phyloP scores from a whole-genome alignment of 768 basidiomycete species.

The Termitomyces titanicus region DNA sequence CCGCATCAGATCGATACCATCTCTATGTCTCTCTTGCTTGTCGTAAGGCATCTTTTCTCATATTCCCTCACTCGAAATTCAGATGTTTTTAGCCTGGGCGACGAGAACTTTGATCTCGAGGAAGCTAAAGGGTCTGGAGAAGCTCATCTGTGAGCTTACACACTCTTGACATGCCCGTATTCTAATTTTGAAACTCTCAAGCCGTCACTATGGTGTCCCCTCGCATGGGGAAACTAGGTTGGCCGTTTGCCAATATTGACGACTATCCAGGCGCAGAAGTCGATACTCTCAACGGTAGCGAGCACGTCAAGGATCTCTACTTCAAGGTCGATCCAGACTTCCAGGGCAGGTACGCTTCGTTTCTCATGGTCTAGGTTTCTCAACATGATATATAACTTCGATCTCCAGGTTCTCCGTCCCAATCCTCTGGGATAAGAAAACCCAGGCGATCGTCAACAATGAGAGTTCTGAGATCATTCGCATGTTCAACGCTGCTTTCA shows the following conservation, averaged over 20 bases:
- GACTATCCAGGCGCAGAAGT: constrained; percentile 64
- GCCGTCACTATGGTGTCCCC: constrained; percentile 83
- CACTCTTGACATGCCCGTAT: background rate
- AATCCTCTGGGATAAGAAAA: constrained; percentile 88
- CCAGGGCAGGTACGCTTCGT: constrained; percentile 48
- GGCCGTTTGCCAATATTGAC: constrained; percentile 77
- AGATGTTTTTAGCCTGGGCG: constrained; percentile 67
- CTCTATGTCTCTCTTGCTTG: constrained; percentile 88
- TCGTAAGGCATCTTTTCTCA: constrained; percentile 45
- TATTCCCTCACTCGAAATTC: background rate
- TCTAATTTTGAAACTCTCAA: constrained; percentile 23
- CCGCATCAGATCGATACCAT: constrained; percentile 81
- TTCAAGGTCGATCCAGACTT: constrained; percentile 71
- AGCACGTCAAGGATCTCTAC: constrained; percentile 84
- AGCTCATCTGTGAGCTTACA: constrained; percentile 68
- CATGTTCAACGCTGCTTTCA: constrained; percentile 84
- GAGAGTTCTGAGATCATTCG: constrained; percentile 94
- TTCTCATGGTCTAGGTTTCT: background rate
- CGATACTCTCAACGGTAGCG: constrained; percentile 66
- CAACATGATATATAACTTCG: background rate
- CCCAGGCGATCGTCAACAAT: constrained; percentile 87
- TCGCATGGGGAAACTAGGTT: constrained; percentile 78
- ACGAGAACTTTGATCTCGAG: constrained; percentile 83
- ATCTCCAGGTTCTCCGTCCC: constrained; percentile 76
- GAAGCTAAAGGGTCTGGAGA: constrained; percentile 88